These are phyloP conservation scores for Marasmius oreades DNA, from an alignment of 1,284 basidiomycete genomes.

Conservation along the genomic window DNA sequence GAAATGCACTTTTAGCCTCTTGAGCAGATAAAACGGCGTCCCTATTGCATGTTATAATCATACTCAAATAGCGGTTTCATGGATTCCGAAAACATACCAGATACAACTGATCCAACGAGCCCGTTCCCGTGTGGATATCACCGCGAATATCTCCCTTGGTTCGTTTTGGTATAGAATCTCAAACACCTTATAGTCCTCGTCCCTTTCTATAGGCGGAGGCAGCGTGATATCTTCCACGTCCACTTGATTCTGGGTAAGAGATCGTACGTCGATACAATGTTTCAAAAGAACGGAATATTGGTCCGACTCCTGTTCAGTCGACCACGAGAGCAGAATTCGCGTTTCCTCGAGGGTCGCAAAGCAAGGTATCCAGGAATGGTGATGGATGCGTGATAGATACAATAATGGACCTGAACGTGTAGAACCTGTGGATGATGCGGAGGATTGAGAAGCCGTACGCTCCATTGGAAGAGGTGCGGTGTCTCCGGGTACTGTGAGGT, in stretches of 20 bases:
- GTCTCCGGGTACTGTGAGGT: neutral
- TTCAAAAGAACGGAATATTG: constrained; percentile 45
- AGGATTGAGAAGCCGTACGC: neutral
- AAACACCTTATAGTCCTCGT: constrained; percentile 49
- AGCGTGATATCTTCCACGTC: constrained; percentile 37
- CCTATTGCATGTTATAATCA: constrained; percentile 34
- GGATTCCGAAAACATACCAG: constrained; percentile 42
- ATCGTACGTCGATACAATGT: constrained; percentile 60
- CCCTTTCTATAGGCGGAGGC: constrained; percentile 32
- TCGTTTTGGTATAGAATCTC: constrained; percentile 57
- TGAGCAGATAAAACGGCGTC: constrained; percentile 50
- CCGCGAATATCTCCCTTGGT: constrained; percentile 56
- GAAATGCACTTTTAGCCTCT: constrained; percentile 19
- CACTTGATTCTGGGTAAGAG: constrained; percentile 43
- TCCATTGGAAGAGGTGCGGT: neutral
- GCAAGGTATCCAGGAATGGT: constrained; percentile 47
- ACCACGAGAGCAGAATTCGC: constrained; percentile 46
- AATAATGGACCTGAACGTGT: constrained; percentile 41
- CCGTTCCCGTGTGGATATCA: constrained; percentile 54
- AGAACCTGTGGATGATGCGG: constrained; percentile 8
- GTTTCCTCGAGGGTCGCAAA: constrained; percentile 43
- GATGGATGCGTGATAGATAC: constrained; percentile 39
- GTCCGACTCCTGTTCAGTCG: constrained; percentile 38
- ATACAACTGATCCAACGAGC: constrained; percentile 69
- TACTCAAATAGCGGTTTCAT: constrained; percentile 8